Conservation (phyloP, 495 filamentous ascomycete species). For the Neurospora sp. region DNA sequence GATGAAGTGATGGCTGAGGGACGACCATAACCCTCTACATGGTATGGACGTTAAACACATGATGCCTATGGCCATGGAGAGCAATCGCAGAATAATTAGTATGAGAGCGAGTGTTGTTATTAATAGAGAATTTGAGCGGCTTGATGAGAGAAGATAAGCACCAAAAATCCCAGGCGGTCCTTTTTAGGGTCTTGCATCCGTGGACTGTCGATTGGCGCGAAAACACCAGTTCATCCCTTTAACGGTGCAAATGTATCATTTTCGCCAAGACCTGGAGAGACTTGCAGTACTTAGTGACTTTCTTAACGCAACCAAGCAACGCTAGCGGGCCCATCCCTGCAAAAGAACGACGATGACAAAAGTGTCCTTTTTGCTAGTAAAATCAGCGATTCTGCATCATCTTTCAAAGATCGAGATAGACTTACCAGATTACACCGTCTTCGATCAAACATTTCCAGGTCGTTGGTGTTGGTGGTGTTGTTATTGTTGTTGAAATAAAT, state of each 20-base stretch:
- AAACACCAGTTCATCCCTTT: not conserved
- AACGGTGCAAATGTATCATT: not conserved
- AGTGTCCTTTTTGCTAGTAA: no score
- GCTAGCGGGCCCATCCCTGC: no score
- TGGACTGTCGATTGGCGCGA: not conserved
- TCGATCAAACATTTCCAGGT: no score
- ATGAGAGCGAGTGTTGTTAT: not conserved
- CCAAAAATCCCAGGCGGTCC: not conserved
- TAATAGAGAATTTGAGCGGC: not conserved
- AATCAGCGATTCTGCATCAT: no score
- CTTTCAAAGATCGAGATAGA: no score
- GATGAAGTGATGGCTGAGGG: not conserved
- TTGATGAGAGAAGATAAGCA: not conserved
- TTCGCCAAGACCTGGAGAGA: no score
- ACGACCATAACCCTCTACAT: not conserved
- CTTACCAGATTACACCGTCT: no score
- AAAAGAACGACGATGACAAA: no score
- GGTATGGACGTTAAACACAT: not conserved
- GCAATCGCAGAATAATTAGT: not conserved
- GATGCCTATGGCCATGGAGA: not conserved
- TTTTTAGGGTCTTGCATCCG: not conserved
- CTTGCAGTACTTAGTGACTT: no score
- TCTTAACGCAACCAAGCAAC: no score
- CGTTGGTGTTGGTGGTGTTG: no score
- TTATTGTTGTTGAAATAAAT: no score